phyloP scores from a whole-genome alignment of 2,329 filamentous ascomycete species.

The Sclerotinia glacialis region DNA sequence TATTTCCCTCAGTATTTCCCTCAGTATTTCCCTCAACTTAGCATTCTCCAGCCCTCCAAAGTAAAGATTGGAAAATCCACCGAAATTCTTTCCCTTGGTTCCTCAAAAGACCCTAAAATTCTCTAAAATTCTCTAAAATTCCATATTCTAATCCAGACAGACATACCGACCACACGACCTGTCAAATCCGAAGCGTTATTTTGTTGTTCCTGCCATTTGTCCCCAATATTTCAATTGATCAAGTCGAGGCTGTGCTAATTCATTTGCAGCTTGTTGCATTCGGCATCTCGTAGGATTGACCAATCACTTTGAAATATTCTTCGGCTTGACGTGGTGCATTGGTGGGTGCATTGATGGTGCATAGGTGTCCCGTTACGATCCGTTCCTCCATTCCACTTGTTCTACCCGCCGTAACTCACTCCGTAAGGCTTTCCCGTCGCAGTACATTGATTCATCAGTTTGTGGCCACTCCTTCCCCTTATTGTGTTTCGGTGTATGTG shows the following conservation, averaged over 20 bases:
- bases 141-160: neutral
- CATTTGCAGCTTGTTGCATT: neutral
- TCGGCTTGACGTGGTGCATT: neutral
- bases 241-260: neutral
- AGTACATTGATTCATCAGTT: neutral
- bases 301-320: neutral
- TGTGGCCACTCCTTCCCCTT: neutral
- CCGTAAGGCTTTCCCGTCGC: conserved; percentile 6
- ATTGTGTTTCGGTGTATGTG: neutral
- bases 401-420: neutral
- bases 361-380: conserved; percentile 4
- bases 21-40: neutral
- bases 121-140: neutral
- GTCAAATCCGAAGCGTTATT: neutral
- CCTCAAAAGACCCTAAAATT: neutral
- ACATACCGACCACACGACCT: neutral
- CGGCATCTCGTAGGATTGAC: conserved; percentile 1
- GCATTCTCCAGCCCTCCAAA: neutral
- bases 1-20: no score
- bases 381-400: neutral
- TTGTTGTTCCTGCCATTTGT: neutral
- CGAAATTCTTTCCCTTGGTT: neutral
- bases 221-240: neutral
- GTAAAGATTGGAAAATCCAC: neutral
- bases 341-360: neutral